Evolutionary conservation across 2,329 filamentous ascomycete species (phyloP), one percentile per base, ranked within the genome.

Genomic region (Periconia macrospinosa): DNA sequence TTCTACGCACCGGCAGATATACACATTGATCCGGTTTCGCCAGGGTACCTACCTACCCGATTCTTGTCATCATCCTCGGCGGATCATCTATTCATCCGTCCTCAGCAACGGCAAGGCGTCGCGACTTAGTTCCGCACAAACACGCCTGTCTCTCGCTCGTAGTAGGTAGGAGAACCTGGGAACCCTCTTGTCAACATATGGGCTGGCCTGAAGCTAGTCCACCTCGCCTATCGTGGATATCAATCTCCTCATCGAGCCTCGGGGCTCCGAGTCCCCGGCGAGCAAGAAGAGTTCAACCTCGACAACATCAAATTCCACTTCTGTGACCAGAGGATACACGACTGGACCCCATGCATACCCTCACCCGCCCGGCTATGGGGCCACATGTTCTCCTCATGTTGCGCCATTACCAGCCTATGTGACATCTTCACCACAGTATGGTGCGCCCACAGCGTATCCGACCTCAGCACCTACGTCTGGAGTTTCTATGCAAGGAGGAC

Each of bases 201-300:
- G 74, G 75, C 76, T 78, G 73, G 77, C 65, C 60, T 48, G 57
- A 66, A 57, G 73, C 76, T 72, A 72, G 75, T 75, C 68, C 61
- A 58, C 61, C 62, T 82, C 82, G 83, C 85, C 81, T 86, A 92
- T 82, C 84, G 88, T 96, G 92, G 92, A 96, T 92, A 95, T 96
- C 89, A 86, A 90, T 77, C 87, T 89, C 64, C 85, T 96, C 63
- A 84, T 96, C 77, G 90, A 92, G 83, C 83, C 82, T 72, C 79
- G 86, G 72, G 86, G 86, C 83, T 87, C 88, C 77, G 87, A 89
- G 83, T 86, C 87, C 75, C 81, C 78, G 50, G 75, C 74, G 47
- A 77, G 75, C 58, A 77, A 78, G 65, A 75, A 72, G 56, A 80
- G 77, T 66, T 72, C 72, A 33, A 68, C 62, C 20, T 73, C 71